phyloP scores from a whole-genome alignment of 2,329 filamentous ascomycete genomes.

The Pseudocercospora ulei region DNA sequence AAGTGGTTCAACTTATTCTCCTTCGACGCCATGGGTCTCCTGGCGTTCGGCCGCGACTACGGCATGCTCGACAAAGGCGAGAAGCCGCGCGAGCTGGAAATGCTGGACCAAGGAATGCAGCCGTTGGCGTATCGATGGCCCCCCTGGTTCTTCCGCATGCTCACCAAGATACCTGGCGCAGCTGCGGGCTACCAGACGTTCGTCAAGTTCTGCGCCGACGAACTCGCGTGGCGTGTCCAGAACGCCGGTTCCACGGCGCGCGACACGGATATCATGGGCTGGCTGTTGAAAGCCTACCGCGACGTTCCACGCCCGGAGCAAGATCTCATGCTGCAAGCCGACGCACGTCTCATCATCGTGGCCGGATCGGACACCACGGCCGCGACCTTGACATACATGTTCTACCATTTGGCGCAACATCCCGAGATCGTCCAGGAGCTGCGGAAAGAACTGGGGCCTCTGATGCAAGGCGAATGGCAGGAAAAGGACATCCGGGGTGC shows the following conservation, averaged over 20 bases:
- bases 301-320: conserved; percentile 26
- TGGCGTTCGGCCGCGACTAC: conserved; percentile 40
- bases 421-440: conserved; percentile 30
- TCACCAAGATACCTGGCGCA: conserved; percentile 33
- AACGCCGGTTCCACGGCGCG: conserved; percentile 24
- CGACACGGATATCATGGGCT: conserved; percentile 30
- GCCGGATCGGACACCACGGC: conserved; percentile 41
- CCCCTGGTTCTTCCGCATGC: conserved; percentile 34
- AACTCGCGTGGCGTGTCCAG: conserved; percentile 33
- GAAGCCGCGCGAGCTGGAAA: conserved; percentile 33
- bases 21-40: conserved; percentile 42
- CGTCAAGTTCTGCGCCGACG: conserved; percentile 34
- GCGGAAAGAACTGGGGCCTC: conserved; percentile 32
- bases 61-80: conserved; percentile 36
- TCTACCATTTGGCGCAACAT: conserved; percentile 36
- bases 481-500: conserved; percentile 26
- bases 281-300: conserved; percentile 31
- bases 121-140: conserved; percentile 29
- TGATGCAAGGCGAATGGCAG: conserved; percentile 25
- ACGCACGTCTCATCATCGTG: conserved; percentile 34
- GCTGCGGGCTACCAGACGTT: conserved; percentile 34
- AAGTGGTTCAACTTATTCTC: conserved; percentile 39
- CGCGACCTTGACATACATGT: conserved; percentile 36
- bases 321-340: conserved; percentile 29
- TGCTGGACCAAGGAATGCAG: conserved; percentile 35